Evolutionary conservation across 805 yeast genomes (phyloP).

Genomic region (Zygoascus flipseniorum): DNA sequence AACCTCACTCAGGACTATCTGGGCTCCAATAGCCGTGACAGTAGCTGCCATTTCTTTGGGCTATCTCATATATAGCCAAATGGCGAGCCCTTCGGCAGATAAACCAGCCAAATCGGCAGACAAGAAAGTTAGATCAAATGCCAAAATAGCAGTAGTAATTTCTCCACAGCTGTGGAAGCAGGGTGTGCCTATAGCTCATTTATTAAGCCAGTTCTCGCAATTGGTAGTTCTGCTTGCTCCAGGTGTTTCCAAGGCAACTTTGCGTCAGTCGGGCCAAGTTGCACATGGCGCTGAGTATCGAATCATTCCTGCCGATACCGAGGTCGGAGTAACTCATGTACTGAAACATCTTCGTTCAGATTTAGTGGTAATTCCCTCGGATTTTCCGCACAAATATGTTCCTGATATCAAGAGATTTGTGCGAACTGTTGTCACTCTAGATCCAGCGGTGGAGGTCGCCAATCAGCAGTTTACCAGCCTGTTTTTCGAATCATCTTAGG

Average conservation of each 20-base stretch:
- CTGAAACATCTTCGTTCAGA: slow-evolving; percentile 42
- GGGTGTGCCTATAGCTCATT: slow-evolving; percentile 12
- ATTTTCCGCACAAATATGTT: slow-evolving; percentile 9
- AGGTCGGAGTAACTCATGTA: slow-evolving; percentile 45
- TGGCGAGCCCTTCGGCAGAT: not conserved
- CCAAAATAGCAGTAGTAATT: slow-evolving; percentile 5
- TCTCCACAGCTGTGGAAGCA: slow-evolving; percentile 11
- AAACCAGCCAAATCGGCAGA: not conserved
- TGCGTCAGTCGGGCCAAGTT: slow-evolving; percentile 16
- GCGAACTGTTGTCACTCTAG: slow-evolving; percentile 11
- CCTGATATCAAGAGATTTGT: slow-evolving; percentile 12
- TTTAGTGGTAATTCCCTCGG: slow-evolving; percentile 17
- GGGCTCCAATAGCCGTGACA: not conserved
- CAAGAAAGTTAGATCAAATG: not conserved
- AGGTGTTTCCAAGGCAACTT: slow-evolving; percentile 13
- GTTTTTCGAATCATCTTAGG: not conserved
- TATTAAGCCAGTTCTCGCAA: slow-evolving; percentile 16
- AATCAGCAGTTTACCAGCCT: slow-evolving; percentile 10
- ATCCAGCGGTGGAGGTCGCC: slow-evolving; percentile 10
- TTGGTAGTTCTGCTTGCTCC: slow-evolving; percentile 32
- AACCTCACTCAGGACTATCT: not conserved
- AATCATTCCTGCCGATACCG: slow-evolving; percentile 39
- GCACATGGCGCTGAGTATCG: slow-evolving; percentile 23
- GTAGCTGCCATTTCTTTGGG: not conserved
- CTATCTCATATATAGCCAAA: not conserved